These are phyloP conservation scores for Pythium myriotylum DNA, from an alignment of 352 stramenopile genomes.

Conservation along the genomic window DNA sequence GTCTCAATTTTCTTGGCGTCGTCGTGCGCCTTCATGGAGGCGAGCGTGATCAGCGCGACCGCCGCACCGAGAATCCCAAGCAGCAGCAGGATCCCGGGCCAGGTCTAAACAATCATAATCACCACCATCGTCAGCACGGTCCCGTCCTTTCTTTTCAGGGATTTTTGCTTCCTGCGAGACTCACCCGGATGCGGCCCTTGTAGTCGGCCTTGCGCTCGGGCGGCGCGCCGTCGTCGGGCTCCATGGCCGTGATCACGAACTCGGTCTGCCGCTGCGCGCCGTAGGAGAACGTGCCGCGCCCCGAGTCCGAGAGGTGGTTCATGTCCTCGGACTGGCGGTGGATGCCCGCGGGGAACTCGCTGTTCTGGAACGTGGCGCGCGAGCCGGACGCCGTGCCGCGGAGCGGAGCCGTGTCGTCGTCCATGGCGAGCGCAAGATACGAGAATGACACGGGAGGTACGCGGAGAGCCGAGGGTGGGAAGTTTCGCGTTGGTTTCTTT, in stretches of 20 bases:
- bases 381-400: not conserved
- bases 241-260: conserved; percentile 61
- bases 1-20: conserved; percentile 16
- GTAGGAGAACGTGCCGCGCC: conserved; percentile 9
- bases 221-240: conserved; percentile 35
- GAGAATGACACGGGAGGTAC: conserved; percentile 30
- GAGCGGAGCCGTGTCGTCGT: conserved; percentile 64
- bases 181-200: conserved; percentile 66
- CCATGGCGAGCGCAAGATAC: conserved; percentile 65
- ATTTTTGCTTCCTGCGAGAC: too few relatives aligned
- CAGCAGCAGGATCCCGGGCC: conserved; percentile 59
- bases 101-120: conserved; percentile 36
- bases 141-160: too few relatives aligned
- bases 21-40: conserved; percentile 41
- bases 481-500: not conserved
- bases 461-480: not conserved
- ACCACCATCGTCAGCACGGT: too few relatives aligned
- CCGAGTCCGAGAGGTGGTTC: conserved; percentile 6
- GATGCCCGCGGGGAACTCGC: conserved; percentile 34
- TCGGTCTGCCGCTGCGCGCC: conserved; percentile 43
- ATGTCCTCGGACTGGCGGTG: conserved; percentile 20
- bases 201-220: conserved; percentile 63
- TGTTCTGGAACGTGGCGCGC: conserved; percentile 50
- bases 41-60: conserved; percentile 51
- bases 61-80: conserved; percentile 42